phyloP scores from a whole-genome alignment of 1,284 basidiomycete species.

The Ustilago tritici region DNA sequence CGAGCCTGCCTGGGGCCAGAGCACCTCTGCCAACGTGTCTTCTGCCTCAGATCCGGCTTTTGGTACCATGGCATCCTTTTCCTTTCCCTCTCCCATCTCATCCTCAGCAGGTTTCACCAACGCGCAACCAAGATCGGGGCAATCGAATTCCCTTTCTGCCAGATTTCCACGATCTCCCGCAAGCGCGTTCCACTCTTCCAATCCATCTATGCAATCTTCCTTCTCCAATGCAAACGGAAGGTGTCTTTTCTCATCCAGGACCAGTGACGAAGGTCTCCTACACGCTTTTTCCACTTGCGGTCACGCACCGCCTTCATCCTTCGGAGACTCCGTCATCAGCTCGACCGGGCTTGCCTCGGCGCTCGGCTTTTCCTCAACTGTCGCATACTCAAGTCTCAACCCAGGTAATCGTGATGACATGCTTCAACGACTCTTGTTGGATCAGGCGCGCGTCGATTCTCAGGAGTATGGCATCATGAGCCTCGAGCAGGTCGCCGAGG shows the following conservation, averaged over 20 bases:
- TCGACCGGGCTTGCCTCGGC: slow-evolving; percentile 17
- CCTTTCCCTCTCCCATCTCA: slow-evolving; percentile 26
- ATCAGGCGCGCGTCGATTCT: slow-evolving; percentile 53
- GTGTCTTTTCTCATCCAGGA: slow-evolving; percentile 9
- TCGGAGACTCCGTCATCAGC: slow-evolving; percentile 40
- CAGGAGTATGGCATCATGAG: slow-evolving; percentile 49
- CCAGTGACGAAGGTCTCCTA: slow-evolving; percentile 27
- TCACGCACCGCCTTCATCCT: slow-evolving; percentile 49
- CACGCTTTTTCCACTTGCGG: slow-evolving; percentile 27
- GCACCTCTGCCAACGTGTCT: slow-evolving; percentile 10
- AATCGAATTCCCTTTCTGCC: slow-evolving; percentile 11
- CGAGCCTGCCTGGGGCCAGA: slow-evolving; percentile 50
- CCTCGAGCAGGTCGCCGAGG: slow-evolving; percentile 54
- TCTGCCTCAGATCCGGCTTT: slow-evolving; percentile 3
- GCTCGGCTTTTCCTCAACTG: slow-evolving; percentile 22
- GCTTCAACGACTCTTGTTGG: slow-evolving; percentile 46
- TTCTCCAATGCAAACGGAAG: slow-evolving; percentile 23
- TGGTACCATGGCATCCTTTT: slow-evolving; percentile 32
- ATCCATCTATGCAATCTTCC: slow-evolving; percentile 37
- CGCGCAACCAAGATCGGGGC: not conserved
- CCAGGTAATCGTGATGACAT: slow-evolving; percentile 43
- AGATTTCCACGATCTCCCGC: slow-evolving; percentile 19
- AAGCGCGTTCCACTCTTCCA: slow-evolving; percentile 32
- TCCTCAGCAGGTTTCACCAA: slow-evolving; percentile 6
- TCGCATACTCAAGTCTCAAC: slow-evolving; percentile 26